Percentiles rank a stretch among this genome's conserved stretches.
Evolutionary conservation across 2,329 filamentous ascomycete genomes (phyloP).

Genomic region (Pseudogymnoascus sp.): DNA sequence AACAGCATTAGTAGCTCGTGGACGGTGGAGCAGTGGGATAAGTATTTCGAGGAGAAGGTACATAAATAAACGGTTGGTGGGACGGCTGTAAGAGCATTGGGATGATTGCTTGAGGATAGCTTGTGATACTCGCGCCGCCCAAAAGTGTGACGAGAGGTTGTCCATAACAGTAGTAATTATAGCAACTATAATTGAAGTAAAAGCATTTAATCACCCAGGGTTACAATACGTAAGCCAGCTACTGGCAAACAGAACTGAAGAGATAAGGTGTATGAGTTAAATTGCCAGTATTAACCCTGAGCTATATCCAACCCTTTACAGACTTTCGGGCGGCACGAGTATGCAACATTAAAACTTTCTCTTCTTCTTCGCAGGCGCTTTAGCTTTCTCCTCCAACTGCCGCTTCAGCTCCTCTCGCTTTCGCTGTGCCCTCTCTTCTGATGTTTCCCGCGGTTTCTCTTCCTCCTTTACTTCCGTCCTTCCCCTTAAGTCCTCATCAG

Average conservation of each 20-base stretch:
- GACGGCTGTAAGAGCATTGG: background rate
- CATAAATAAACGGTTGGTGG: background rate
- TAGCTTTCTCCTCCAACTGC: conserved; percentile 26
- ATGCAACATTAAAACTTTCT: conserved; percentile 24
- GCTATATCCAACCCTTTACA: too few relatives aligned
- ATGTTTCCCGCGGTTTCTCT: conserved; percentile 21
- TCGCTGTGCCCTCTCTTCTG: conserved; percentile 24
- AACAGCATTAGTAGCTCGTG: conserved; percentile 72
- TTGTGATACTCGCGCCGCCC: background rate
- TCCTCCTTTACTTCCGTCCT: conserved; percentile 13
- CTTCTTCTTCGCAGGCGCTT: conserved; percentile 27
- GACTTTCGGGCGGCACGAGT: background rate
- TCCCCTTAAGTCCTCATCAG: conserved; percentile 12
- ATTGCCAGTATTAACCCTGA: background rate
- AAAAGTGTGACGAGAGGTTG: background rate
- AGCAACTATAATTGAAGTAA: background rate
- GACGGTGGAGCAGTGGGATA: conserved; percentile 72
- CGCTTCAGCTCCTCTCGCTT: conserved; percentile 23
- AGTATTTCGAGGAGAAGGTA: conserved; percentile 63
- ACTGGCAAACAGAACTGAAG: background rate
- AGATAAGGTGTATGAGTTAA: background rate
- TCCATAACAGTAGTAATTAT: background rate
- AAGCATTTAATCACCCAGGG: background rate
- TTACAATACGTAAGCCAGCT: background rate
- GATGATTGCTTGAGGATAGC: background rate